Evolutionary conservation across 768 basidiomycete genomes (phyloP).

Genomic region (Russula compacta): DNA sequence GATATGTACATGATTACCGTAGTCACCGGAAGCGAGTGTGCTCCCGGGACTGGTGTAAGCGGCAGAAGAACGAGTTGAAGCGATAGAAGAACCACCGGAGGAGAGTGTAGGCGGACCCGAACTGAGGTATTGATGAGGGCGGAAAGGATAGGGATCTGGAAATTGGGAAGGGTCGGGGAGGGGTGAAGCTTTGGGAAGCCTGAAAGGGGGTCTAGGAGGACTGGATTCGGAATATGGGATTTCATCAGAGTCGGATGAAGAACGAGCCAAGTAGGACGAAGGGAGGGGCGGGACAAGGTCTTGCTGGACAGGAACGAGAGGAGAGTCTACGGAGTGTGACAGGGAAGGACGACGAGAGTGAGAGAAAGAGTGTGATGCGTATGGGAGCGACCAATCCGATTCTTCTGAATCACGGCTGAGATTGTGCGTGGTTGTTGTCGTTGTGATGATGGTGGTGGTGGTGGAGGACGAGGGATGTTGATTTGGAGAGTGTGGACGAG

Average conservation of each 20-base stretch:
- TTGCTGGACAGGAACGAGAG: slow-evolving; percentile 20
- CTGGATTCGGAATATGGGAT: slow-evolving; percentile 30
- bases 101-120: slow-evolving; percentile 50
- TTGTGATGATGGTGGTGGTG: neutral
- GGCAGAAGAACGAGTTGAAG: slow-evolving; percentile 67
- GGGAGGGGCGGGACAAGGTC: slow-evolving; percentile 26
- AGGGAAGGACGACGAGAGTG: slow-evolving; percentile 23
- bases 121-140: slow-evolving; percentile 39
- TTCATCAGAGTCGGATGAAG: slow-evolving; percentile 34
- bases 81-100: slow-evolving; percentile 59
- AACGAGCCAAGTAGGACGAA: slow-evolving; percentile 31
- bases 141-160: slow-evolving; percentile 64
- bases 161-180: slow-evolving; percentile 60
- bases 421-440: slow-evolving; percentile 3
- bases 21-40: slow-evolving; percentile 50
- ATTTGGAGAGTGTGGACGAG: slow-evolving; percentile 16
- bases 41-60: slow-evolving; percentile 70
- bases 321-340: slow-evolving; percentile 26
- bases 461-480: slow-evolving; percentile 8
- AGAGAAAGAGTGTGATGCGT: slow-evolving; percentile 17
- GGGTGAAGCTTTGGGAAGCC: slow-evolving; percentile 36
- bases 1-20: slow-evolving; percentile 50
- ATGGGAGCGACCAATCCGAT: slow-evolving; percentile 24
- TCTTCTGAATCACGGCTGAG: slow-evolving; percentile 20
- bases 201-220: slow-evolving; percentile 29